Percentiles rank a stretch among this genome's conserved stretches.
Conservation (phyloP, 2,329 filamentous ascomycete genomes). For the Amesomyces nigricolor region DNA sequence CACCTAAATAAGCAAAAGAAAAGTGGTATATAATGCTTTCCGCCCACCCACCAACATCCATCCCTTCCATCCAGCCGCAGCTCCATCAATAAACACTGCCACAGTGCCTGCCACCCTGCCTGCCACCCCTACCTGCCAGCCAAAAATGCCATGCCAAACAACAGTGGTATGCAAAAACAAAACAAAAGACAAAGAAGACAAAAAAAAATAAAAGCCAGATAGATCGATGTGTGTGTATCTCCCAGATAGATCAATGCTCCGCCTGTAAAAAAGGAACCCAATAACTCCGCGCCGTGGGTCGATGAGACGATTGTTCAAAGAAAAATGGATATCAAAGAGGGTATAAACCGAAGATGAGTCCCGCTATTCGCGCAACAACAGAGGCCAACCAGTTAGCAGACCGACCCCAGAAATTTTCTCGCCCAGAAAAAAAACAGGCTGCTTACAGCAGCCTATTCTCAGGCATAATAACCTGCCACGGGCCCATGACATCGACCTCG, state of each 20-base stretch:
- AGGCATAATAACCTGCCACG: slow-evolving; percentile 46
- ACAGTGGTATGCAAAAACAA: slow-evolving; percentile 7
- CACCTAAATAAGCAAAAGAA: not conserved
- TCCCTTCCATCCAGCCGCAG: not conserved
- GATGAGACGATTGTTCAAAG: slow-evolving; percentile 8
- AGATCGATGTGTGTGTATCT: slow-evolving; percentile 2
- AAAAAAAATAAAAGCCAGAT: slow-evolving; percentile 7
- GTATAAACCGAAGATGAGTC: not conserved
- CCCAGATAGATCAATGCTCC: slow-evolving; percentile 12
- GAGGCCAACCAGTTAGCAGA: not conserved
- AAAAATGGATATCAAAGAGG: slow-evolving; percentile 4
- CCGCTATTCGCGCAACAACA: slow-evolving; percentile 1
- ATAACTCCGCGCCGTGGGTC: slow-evolving; percentile 8
- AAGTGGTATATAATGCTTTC: slow-evolving; percentile 17
- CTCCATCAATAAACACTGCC: no score
- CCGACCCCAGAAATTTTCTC: no score
- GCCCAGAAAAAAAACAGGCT: not conserved
- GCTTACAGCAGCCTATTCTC: slow-evolving; percentile 43
- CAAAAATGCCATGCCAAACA: slow-evolving; percentile 8
- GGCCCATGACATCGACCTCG: slow-evolving; percentile 44
- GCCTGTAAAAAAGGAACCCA: not conserved
- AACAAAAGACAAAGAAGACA: not conserved
- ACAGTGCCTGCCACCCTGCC: no score
- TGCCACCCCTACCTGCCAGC: no score
- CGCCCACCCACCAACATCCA: not conserved